A percentile compares a stretch with the other conserved stretches of the same genome.
Evolutionary conservation across 164 flowering plant species (phyloP).

Genomic region (Magnolia sinica): DNA sequence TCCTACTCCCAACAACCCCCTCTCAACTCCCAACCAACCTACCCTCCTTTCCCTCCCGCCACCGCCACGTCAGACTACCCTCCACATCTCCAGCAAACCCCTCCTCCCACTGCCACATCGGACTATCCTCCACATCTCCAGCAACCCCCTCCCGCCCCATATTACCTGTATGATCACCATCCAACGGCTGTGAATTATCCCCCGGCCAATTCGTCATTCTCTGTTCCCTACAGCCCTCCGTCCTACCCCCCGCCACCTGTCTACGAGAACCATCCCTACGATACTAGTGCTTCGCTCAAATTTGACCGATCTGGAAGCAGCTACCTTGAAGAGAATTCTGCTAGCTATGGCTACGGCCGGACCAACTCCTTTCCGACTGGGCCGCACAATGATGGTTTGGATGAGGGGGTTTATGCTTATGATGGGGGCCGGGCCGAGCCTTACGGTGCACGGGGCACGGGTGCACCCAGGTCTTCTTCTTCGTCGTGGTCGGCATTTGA

Average conservation of each 20-base stretch:
- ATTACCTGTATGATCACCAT: slow-evolving; percentile 37
- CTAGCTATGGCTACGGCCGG: slow-evolving; percentile 15
- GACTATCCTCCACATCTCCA: not conserved
- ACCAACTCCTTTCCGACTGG: slow-evolving; percentile 26
- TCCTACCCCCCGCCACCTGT: slow-evolving; percentile 24
- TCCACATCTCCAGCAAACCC: not conserved
- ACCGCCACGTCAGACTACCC: slow-evolving; percentile 9
- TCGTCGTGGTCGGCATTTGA: slow-evolving; percentile 66
- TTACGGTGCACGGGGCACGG: slow-evolving; percentile 81
- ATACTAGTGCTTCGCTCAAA: slow-evolving; percentile 35
- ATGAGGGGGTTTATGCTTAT: slow-evolving; percentile 81
- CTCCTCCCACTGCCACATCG: slow-evolving; percentile 15
- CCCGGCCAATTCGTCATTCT: slow-evolving; percentile 7
- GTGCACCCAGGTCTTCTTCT: slow-evolving; percentile 46
- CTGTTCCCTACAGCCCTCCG: not conserved
- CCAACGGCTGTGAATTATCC: slow-evolving; percentile 34
- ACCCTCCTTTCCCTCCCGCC: slow-evolving; percentile 19
- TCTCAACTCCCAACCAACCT: slow-evolving; percentile 4
- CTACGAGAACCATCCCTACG: slow-evolving; percentile 37
- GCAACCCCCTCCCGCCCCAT: slow-evolving; percentile 3
- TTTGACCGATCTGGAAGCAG: slow-evolving; percentile 9
- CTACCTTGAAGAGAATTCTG: slow-evolving; percentile 38
- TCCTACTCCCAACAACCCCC: slow-evolving; percentile 21
- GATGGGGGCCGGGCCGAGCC: slow-evolving; percentile 73
- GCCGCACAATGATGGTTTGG: slow-evolving; percentile 18